These are phyloP conservation scores for Diaporthe citriasiana DNA, from an alignment of 2,329 filamentous ascomycete species.

Conservation along the genomic window DNA sequence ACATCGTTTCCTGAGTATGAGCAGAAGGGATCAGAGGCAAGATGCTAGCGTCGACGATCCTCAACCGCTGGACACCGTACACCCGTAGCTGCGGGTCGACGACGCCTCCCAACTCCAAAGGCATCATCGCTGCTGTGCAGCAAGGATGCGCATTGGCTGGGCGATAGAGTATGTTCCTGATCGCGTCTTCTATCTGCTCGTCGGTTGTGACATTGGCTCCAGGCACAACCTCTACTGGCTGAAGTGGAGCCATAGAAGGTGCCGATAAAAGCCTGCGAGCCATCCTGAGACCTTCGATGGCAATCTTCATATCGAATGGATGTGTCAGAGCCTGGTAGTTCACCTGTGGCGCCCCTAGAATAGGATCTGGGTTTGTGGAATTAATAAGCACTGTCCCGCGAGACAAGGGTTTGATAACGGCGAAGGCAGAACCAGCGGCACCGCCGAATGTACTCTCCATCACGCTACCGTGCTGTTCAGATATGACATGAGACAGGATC, in stretches of 20 bases:
- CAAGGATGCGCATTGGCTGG: constrained; percentile 53
- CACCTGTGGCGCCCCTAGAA: constrained; percentile 52
- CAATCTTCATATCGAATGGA: constrained; percentile 55
- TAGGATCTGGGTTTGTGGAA: constrained; percentile 52
- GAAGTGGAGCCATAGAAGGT: constrained; percentile 51
- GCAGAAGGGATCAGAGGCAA: constrained; percentile 37
- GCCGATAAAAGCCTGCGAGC: constrained; percentile 52
- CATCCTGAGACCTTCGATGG: constrained; percentile 56
- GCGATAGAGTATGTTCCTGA: constrained; percentile 42
- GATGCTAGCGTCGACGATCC: constrained; percentile 37
- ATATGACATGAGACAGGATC: neutral
- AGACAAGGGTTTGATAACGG: constrained; percentile 45
- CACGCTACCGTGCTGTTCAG: constrained; percentile 53
- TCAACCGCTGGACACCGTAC: constrained; percentile 35
- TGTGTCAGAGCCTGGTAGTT: constrained; percentile 57
- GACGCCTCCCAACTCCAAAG: constrained; percentile 56
- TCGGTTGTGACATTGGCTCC: constrained; percentile 51
- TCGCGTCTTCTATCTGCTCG: constrained; percentile 49
- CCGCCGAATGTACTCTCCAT: constrained; percentile 50
- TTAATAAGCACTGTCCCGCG: constrained; percentile 57
- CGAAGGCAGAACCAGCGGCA: constrained; percentile 46
- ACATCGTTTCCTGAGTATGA: constrained; percentile 39
- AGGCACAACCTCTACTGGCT: constrained; percentile 52
- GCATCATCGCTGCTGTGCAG: constrained; percentile 59
- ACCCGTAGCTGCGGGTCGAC: constrained; percentile 49